A percentile compares a stretch with the other conserved stretches of the same genome.
These are phyloP conservation scores for Volvariella surrecta DNA, from an alignment of 1,284 basidiomycete genomes.

Conservation along the genomic window DNA sequence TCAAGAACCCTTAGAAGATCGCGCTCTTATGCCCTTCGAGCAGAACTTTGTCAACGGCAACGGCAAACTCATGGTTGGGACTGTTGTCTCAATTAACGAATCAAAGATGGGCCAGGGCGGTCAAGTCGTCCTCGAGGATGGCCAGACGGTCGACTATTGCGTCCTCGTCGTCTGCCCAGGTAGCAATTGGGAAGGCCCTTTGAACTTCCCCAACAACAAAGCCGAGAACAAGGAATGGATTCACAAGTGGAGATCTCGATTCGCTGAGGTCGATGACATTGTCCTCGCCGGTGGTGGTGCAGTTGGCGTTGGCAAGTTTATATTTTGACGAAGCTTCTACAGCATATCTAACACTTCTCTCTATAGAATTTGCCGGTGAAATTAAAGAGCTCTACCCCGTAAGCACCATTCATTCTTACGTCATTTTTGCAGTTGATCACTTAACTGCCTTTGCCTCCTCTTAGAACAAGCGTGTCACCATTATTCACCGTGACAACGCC, in stretches of 20 bases:
- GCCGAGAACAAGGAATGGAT: constrained; percentile 30
- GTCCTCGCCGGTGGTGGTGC: constrained; percentile 55
- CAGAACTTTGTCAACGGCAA: constrained; percentile 36
- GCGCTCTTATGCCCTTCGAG: constrained; percentile 33
- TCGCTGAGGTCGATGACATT: constrained; percentile 38
- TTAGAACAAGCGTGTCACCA: constrained; percentile 45
- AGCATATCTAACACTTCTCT: background rate
- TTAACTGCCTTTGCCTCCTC: background rate
- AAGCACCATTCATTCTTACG: constrained; percentile 12
- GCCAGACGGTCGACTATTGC: constrained; percentile 37
- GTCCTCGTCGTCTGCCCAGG: constrained; percentile 49
- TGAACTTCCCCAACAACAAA: constrained; percentile 34
- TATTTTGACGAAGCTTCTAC: constrained; percentile 1
- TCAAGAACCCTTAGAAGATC: constrained; percentile 25
- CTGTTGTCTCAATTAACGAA: constrained; percentile 31
- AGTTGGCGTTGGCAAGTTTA: constrained; percentile 43
- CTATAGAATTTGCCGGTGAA: constrained; percentile 44
- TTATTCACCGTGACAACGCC: constrained; percentile 38
- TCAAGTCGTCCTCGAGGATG: constrained; percentile 31
- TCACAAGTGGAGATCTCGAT: constrained; percentile 32
- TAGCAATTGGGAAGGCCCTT: constrained; percentile 37
- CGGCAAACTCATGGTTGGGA: constrained; percentile 33
- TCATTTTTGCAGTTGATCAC: background rate
- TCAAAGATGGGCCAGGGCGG: constrained; percentile 24
- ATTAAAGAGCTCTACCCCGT: constrained; percentile 41